Conservation (phyloP, 768 basidiomycete genomes). For the Suillus brevipes region DNA sequence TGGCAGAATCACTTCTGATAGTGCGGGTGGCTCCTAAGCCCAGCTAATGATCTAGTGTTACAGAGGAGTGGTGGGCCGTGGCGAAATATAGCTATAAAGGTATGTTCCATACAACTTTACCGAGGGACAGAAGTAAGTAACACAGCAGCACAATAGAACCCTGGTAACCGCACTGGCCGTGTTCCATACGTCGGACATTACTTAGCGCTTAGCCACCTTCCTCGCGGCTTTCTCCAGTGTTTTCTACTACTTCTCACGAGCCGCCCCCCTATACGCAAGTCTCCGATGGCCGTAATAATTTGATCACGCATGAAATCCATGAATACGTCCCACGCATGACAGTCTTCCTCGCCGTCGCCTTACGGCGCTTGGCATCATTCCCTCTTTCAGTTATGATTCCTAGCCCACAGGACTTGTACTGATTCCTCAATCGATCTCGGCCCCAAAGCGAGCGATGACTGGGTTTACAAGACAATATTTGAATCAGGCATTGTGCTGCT, state of each 20-base stretch:
- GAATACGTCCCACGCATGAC: no score
- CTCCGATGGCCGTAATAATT: no score
- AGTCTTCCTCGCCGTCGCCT: neutral
- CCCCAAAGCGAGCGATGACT: neutral
- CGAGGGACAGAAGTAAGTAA: no score
- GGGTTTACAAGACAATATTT: no score
- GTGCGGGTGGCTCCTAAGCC: neutral
- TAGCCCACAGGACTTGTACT: no score
- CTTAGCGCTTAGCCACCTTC: neutral
- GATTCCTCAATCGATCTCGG: neutral
- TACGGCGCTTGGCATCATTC: neutral
- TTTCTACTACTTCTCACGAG: no score
- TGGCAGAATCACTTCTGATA: neutral
- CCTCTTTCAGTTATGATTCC: neutral
- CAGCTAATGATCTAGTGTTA: neutral
- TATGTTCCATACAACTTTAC: neutral
- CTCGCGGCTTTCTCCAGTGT: neutral
- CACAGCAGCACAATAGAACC: no score
- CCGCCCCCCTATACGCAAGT: no score
- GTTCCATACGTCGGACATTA: neutral
- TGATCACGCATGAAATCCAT: no score
- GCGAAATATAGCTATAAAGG: neutral
- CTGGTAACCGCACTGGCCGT: no score
- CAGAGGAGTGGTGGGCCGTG: no score
- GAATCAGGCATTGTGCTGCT: no score